These are phyloP conservation scores for Gossypium davidsonii DNA, from an alignment of 441 rosid genomes.

Conservation along the genomic window DNA sequence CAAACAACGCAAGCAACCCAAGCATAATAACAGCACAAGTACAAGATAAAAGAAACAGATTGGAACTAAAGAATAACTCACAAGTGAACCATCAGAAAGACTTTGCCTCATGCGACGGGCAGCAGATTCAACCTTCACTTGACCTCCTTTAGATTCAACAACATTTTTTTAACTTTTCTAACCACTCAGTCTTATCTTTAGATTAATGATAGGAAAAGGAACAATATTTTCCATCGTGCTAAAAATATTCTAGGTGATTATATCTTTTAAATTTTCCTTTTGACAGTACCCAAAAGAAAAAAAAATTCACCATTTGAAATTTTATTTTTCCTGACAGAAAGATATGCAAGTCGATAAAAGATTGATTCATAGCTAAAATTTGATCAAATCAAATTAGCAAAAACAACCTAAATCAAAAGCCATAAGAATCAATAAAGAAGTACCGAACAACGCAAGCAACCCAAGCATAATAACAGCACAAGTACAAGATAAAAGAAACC, in stretches of 20 bases:
- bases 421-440: conserved; percentile 2
- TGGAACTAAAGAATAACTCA: conserved; percentile 37
- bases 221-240: background rate
- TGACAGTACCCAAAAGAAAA: too few relatives aligned
- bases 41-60: background rate
- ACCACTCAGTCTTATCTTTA: conserved; percentile 84
- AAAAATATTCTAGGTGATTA: background rate
- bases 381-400: background rate
- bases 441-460: background rate
- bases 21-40: background rate
- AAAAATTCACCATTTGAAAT: background rate
- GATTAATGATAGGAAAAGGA: background rate
- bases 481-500: background rate
- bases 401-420: background rate
- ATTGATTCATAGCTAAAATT: background rate
- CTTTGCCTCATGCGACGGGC: conserved; percentile 70
- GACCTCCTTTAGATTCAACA: conserved; percentile 65
- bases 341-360: background rate
- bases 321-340: background rate
- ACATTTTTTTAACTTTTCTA: conserved; percentile 68
- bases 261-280: background rate
- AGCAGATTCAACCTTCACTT: conserved; percentile 51
- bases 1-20: background rate
- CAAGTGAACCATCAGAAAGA: conserved; percentile 97
- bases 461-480: background rate